Base-by-base conservation (phyloP, 805 yeast species). In the Ogataea populi-albae region DNA sequence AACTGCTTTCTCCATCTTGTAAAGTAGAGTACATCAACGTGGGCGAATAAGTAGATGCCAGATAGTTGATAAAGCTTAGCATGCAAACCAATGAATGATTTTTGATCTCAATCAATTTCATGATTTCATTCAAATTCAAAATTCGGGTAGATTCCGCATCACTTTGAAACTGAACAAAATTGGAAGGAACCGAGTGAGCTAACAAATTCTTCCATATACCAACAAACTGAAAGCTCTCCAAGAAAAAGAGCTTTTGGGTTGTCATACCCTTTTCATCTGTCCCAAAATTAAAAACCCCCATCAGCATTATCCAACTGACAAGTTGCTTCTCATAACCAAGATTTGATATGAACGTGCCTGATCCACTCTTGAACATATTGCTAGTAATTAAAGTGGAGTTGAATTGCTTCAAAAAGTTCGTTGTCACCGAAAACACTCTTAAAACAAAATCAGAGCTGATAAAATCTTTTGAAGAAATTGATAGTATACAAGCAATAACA, bases 181-280 rank as follows among this genome's bases (percentile, higher is more conserved):
- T 55, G 11, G 71, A 63, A 10, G 71, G 67, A 35, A 71, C 68
- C 3, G 74, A 64, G 30, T 74, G 75, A 1, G 76, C 70, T 24
- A 79, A 49, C 6, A 80, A 62, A 27, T 73, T 69, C 42, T 78
- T 78, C 89, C 89, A 84, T 38, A 82, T 64, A 7, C 67, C 55
- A 30, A 83, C 57, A 32, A 84, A 64, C 45, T 80, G 86, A 3
- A 78, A 69, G 10, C 71, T 61, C 44, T 80, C 81, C 37, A 76
- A 64, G 33, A 68, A 63, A 23, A 84, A 62, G 37, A 75, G 73
- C 17, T 66, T 61, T 11, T 70, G 69, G 23, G 81, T 83, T 0
- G 54, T 38, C 6, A 36, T 27, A 1, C 60, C 50, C 18, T 43
- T 41, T 6, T 41, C 43, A 26, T 57, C 56, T 3, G 59, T 46